phyloP scores from a whole-genome alignment of 140 eudicot genomes.

The Bidens hawaiensis region DNA sequence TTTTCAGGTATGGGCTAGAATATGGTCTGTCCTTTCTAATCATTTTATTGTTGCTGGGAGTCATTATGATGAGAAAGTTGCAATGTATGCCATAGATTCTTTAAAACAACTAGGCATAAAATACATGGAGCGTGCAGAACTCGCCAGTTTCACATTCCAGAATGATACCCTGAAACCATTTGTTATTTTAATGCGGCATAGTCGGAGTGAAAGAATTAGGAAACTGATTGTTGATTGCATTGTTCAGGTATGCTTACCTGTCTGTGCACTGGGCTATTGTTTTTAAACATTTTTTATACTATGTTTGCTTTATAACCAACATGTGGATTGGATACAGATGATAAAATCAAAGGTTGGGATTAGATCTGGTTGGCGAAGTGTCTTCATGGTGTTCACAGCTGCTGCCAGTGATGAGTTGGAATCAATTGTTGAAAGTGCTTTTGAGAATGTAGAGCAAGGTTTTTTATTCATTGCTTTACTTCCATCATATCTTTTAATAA shows the following conservation, averaged over 20 bases:
- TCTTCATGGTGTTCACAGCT: constrained; percentile 75
- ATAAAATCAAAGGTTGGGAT: constrained; percentile 41
- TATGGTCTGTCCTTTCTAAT: constrained; percentile 45
- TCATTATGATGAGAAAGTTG: constrained; percentile 40
- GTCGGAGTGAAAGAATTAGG: constrained; percentile 37
- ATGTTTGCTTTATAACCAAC: neutral
- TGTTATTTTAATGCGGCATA: constrained; percentile 39
- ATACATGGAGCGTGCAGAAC: constrained; percentile 50
- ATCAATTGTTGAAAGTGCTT: constrained; percentile 92
- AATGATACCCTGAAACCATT: constrained; percentile 57
- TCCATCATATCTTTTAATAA: neutral
- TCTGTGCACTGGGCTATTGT: constrained; percentile 10
- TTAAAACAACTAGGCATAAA: constrained; percentile 45
- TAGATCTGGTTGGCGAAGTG: constrained; percentile 59
- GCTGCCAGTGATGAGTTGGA: constrained; percentile 84
- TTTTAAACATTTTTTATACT: neutral
- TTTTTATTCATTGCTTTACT: constrained; percentile 6
- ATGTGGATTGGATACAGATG: constrained; percentile 25
- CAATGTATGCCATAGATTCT: constrained; percentile 49
- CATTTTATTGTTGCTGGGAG: constrained; percentile 43
- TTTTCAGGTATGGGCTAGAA: constrained; percentile 66
- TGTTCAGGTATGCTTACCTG: constrained; percentile 55
- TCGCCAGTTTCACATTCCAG: constrained; percentile 51
- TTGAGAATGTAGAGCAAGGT: constrained; percentile 97
- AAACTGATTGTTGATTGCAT: constrained; percentile 43